Conservation (phyloP, 345 rosid species). For the sweet orange (Citrus sinensis) region DNA sequence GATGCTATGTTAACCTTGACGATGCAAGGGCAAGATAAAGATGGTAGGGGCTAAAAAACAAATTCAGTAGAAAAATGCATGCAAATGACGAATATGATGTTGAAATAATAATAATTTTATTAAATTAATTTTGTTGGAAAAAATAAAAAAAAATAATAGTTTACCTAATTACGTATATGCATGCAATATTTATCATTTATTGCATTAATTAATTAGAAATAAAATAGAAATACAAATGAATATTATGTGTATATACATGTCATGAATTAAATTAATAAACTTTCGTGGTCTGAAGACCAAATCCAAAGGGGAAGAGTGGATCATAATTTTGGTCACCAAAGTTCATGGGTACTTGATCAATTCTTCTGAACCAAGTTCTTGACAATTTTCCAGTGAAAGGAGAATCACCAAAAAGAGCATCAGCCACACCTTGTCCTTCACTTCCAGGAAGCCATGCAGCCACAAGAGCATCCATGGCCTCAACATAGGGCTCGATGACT, state of each 20-base stretch:
- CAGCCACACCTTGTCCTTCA: constrained; percentile 57
- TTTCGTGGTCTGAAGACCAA: constrained; percentile 38
- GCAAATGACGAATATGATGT: too few relatives aligned
- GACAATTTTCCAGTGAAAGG: constrained; percentile 50
- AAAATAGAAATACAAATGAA: neutral
- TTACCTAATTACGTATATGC: too few relatives aligned
- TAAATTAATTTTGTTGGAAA: too few relatives aligned
- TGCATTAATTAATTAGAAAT: too few relatives aligned
- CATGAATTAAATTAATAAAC: too few relatives aligned
- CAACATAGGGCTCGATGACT: constrained; percentile 33
- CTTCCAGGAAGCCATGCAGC: constrained; percentile 62
- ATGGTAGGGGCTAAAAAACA: too few relatives aligned
- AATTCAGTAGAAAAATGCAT: too few relatives aligned
- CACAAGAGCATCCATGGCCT: constrained; percentile 32
- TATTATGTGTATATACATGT: too few relatives aligned
- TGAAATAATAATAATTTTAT: too few relatives aligned
- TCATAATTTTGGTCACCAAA: constrained; percentile 58
- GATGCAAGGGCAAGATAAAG: too few relatives aligned
- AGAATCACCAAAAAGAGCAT: constrained; percentile 44
- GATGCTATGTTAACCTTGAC: too few relatives aligned
- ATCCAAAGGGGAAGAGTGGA: constrained; percentile 62
- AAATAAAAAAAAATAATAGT: too few relatives aligned
- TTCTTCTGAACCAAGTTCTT: constrained; percentile 58
- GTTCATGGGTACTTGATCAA: constrained; percentile 67
- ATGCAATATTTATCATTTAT: neutral